Base-by-base conservation (phyloP, 1,284 basidiomycete species). In the Agaricales sp. region DNA sequence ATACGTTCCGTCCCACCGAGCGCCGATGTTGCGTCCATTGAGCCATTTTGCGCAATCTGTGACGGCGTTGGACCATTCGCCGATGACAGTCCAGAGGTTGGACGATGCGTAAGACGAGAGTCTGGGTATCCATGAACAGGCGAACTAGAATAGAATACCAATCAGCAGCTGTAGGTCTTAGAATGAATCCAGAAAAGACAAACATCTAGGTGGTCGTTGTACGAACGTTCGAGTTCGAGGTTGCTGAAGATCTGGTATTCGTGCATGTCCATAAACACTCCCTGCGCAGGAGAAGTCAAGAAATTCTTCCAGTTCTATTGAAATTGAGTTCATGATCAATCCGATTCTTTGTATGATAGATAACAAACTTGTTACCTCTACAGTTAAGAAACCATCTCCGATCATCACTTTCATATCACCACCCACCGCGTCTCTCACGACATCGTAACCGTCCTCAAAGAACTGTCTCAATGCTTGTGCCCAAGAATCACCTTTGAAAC, bases 11-110 rank as follows among this genome's bases (percentile, higher is more conserved):
- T 85, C 82, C 81, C 82, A 86, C 13, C 82, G 71, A 1, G 79
- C 67, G n/a, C 88, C 89, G n/a, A 80, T 66, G 23, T 75, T 75
- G 43, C 81, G 71, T 2, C 82, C 83, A 59, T 88, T 88, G 4
- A 89, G 69, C 75, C 80, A 90, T 56, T 68, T 65, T 0, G 89
- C 84, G 58, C 90, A 92, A 64, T 92, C 90, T 0, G 88, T 92
- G 13, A 77, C 65, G 0, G 88, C 86, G 47, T 75, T 79, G 3
- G 82, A 83, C 87, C 87, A 90, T 70, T 89, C 86, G 21, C 85
- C 85, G 25, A 82, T 70, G 23, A 82, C 64, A 2, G 79, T 79
- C 74, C 75, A 81, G 16, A 83, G 63, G 57, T 80, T 80, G 14
- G 64, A 64, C 12, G 67, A 56, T 4, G 74, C 68, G 57, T 67